Base-by-base conservation (phyloP, 768 basidiomycete genomes). In the Suillus discolor region DNA sequence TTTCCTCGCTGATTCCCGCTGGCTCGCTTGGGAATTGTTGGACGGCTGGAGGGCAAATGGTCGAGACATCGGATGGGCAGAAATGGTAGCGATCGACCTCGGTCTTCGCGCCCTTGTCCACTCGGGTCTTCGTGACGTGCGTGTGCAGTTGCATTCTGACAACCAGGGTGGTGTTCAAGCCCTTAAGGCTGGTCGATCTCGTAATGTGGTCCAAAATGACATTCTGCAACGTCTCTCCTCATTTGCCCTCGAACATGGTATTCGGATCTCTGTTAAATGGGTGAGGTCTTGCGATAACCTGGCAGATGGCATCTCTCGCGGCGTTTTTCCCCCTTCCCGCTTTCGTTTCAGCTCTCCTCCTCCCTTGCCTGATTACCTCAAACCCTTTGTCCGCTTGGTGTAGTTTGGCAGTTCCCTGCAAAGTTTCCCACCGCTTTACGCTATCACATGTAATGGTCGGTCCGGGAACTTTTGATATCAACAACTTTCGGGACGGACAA, bases 71-170 rank as follows among this genome's bases (percentile, higher is more conserved):
- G 77, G 78, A 6, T 84, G 83, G 82, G 80, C 78, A 0, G 83
- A 84, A 69, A 78, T 83, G 72, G 76, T 80, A 0, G 82, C 80
- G 0, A 72, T 83, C 1, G 82, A 84, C 62, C 70, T 84, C 1
- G 82, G 79, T 0, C 38, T 84, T 0, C 73, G 72, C 1, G 72
- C 77, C 2, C 47, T 80, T 7, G 68, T 80, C 4, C 66, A 76
- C 0, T 57, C 71, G 0, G 73, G 74, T 1, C 68, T 72, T 39
- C 6, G 3, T 0, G 66, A 74, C 6, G 69, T 66, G 6, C 74
- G 73, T 23, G 53, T 82, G 4, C 51, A 65, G 0, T 62, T 85
- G 1, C 73, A 74, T 7, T 83, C 80, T 0, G 82, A 85, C 66
- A 84, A 85, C 64, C 41, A 68, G 8, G 80, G 80, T 0, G 80